Conservation (phyloP, 441 rosid species). For the Aquilaria agallochum region DNA sequence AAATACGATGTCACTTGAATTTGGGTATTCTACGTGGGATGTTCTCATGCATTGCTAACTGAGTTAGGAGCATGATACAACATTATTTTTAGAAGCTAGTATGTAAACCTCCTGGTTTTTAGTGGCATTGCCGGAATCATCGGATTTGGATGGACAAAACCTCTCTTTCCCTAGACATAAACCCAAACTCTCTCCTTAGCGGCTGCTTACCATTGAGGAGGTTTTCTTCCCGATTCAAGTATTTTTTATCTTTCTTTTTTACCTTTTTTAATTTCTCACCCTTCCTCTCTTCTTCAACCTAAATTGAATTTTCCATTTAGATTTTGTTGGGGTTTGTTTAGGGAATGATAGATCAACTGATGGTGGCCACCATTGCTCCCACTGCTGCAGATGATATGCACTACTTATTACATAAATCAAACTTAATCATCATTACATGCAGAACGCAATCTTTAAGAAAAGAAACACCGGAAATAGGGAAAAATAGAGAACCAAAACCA, state of each 20-base stretch:
- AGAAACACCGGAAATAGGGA: too few species aligned
- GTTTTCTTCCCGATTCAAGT: background rate
- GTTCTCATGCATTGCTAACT: too few species aligned
- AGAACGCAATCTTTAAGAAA: too few species aligned
- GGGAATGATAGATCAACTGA: constrained; percentile 43
- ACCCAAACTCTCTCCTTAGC: constrained; percentile 41
- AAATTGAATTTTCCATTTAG: constrained; percentile 22
- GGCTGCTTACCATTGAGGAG: constrained; percentile 40
- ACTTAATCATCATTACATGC: too few species aligned
- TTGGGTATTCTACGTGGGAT: too few species aligned
- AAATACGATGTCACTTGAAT: too few species aligned
- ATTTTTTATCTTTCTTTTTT: background rate
- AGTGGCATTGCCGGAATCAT: constrained; percentile 27
- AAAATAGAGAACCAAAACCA: too few species aligned
- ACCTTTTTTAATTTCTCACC: background rate
- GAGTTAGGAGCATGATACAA: too few species aligned
- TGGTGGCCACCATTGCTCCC: constrained; percentile 61
- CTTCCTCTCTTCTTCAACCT: constrained; percentile 25
- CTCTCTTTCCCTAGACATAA: constrained; percentile 32
- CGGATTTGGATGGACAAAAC: constrained; percentile 31
- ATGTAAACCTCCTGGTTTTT: too few species aligned
- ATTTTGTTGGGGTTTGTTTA: constrained; percentile 19
- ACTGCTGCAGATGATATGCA: constrained; percentile 37
- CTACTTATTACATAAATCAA: too few species aligned
- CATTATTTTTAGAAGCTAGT: too few species aligned